phyloP scores from a whole-genome alignment of 495 filamentous ascomycete species.

The Aspergillus leporis region DNA sequence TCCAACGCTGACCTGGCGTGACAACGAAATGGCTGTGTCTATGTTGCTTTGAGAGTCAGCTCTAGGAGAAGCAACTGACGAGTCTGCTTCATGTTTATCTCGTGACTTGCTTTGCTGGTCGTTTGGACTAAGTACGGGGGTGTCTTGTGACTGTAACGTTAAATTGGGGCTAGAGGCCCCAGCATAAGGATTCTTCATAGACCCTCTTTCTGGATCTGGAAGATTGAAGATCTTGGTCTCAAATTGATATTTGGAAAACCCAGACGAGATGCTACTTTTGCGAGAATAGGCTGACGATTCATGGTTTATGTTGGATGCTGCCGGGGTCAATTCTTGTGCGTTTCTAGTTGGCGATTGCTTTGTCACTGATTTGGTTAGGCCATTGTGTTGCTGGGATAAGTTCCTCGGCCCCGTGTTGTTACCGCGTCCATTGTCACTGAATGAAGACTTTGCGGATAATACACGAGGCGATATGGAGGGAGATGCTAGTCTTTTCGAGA shows the following conservation, averaged over 20 bases:
- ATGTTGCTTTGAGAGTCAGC: conserved; percentile 10
- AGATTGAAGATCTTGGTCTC: conserved; percentile 2
- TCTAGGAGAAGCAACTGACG: conserved; percentile 5
- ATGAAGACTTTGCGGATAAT: conserved; percentile 26
- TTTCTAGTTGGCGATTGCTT: conserved; percentile 12
- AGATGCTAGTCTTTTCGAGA: conserved; percentile 33
- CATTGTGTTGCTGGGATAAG: conserved; percentile 19
- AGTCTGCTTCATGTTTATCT: conserved; percentile 29
- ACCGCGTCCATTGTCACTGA: conserved; percentile 18
- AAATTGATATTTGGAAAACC: conserved; percentile 3
- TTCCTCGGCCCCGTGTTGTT: conserved; percentile 20
- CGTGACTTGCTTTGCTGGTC: conserved; percentile 25
- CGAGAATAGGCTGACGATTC: conserved; percentile 35
- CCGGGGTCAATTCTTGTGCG: conserved; percentile 10
- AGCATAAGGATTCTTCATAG: background rate
- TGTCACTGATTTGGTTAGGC: conserved; percentile 8
- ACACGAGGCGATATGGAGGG: conserved; percentile 25
- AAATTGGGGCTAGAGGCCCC: background rate
- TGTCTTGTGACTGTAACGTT: background rate
- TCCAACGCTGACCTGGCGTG: conserved; percentile 43
- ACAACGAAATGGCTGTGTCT: conserved; percentile 5
- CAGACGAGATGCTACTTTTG: conserved; percentile 22
- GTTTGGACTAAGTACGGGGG: background rate
- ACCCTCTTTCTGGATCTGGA: conserved; percentile 1
- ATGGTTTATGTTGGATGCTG: conserved; percentile 14